Percentiles rank a stretch among this genome's conserved stretches.
Evolutionary conservation across 2,329 filamentous ascomycete genomes (phyloP).

Genomic region (Cadophora sp.): DNA sequence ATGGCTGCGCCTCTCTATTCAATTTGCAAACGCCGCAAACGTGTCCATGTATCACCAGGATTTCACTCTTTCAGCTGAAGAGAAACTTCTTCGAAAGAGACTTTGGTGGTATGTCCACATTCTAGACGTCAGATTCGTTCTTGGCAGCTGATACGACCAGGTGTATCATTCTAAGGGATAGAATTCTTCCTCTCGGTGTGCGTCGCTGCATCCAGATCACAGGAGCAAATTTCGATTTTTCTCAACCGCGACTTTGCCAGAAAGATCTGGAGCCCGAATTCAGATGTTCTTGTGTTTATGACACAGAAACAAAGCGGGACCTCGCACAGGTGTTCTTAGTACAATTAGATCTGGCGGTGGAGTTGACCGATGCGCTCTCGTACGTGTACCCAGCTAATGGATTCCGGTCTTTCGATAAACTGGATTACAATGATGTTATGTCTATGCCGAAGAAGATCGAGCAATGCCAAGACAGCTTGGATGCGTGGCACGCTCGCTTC

Average conservation of each 20-base stretch:
- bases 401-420: not conserved
- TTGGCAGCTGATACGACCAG: not conserved
- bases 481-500: slow-evolving; percentile 11
- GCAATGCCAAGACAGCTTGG: not conserved
- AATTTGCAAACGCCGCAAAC: slow-evolving; percentile 55
- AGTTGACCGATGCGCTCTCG: slow-evolving; percentile 21
- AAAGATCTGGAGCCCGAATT: slow-evolving; percentile 56
- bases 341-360: slow-evolving; percentile 25
- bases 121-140: not conserved
- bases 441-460: slow-evolving; percentile 15
- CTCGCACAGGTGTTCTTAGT: slow-evolving; percentile 37
- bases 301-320: slow-evolving; percentile 51
- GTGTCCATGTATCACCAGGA: slow-evolving; percentile 49
- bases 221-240: slow-evolving; percentile 53
- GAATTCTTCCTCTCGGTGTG: slow-evolving; percentile 56
- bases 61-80: slow-evolving; percentile 46
- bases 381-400: slow-evolving; percentile 20
- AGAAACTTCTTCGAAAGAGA: slow-evolving; percentile 53
- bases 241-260: slow-evolving; percentile 47
- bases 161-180: slow-evolving; percentile 57
- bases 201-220: slow-evolving; percentile 59
- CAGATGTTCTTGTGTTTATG: slow-evolving; percentile 52
- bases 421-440: slow-evolving; percentile 17
- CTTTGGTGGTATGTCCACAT: slow-evolving; percentile 54
- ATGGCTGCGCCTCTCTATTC: slow-evolving; percentile 57